phyloP scores from a whole-genome alignment of 1,139 yeast species.

The Yamadazyma sp. region DNA sequence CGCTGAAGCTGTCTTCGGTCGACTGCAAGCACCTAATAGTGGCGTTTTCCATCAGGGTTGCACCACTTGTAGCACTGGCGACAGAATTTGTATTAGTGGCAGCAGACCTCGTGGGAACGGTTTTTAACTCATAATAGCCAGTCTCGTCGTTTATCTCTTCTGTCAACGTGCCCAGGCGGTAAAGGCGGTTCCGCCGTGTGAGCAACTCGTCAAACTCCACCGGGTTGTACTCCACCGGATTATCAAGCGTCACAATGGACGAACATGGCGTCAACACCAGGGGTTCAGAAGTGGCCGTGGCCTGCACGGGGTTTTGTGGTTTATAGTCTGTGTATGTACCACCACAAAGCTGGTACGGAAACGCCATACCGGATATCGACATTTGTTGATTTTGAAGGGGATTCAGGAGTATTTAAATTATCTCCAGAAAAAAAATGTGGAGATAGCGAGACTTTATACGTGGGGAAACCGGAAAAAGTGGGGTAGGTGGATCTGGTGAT shows the following conservation, averaged over 20 bases:
- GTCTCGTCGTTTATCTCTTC: too few relatives aligned
- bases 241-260: constrained; percentile 12
- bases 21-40: constrained; percentile 6
- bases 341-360: neutral
- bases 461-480: neutral
- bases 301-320: too few relatives aligned
- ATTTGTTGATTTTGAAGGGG: neutral
- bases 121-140: too few relatives aligned
- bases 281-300: too few relatives aligned
- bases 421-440: constrained; percentile 1
- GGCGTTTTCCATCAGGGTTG: neutral
- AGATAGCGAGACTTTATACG: neutral
- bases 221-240: constrained; percentile 12
- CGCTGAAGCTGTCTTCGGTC: constrained; percentile 4
- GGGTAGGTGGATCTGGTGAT: neutral
- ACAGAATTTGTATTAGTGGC: neutral
- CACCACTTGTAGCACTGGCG: neutral
- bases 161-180: constrained; percentile 16
- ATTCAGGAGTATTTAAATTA: constrained; percentile 1
- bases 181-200: constrained; percentile 12
- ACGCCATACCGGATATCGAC: neutral
- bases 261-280: constrained; percentile 19
- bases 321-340: too few relatives aligned
- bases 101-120: too few relatives aligned
- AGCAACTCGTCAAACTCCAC: constrained; percentile 11